Percentiles rank a stretch among this genome's conserved stretches.
Evolutionary conservation across 176 grass and related monocot genomes (phyloP).

Genomic region (Aechmea fasciata): DNA sequence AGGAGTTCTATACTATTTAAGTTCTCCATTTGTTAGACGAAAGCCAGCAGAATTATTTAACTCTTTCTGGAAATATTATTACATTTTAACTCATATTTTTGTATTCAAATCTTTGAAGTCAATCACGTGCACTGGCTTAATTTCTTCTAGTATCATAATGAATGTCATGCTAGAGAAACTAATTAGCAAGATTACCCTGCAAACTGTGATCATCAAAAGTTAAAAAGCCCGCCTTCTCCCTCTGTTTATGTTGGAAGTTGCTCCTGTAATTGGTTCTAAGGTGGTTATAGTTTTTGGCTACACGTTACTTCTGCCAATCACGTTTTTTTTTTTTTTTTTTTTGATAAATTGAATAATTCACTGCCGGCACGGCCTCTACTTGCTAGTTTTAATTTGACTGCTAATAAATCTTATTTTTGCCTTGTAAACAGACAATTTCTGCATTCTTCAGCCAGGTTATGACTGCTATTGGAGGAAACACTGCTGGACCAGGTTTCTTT

Average conservation of each 20-base stretch:
- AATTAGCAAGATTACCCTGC: not conserved
- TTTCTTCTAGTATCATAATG: not conserved
- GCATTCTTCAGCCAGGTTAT: slow-evolving; percentile 24
- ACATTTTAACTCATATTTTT: no score
- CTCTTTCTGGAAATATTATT: no score
- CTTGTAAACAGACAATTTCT: slow-evolving; percentile 24
- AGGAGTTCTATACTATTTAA: no score
- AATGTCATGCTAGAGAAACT: not conserved
- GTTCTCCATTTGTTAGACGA: no score
- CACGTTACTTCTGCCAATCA: not conserved
- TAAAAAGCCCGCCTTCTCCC: not conserved
- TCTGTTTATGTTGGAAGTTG: not conserved
- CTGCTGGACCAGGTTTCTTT: slow-evolving; percentile 18
- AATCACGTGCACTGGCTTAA: no score
- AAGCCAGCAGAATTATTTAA: no score
- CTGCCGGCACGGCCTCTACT: not conserved
- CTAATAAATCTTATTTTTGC: slow-evolving; percentile 1
- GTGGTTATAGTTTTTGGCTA: not conserved
- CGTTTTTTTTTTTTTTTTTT: not conserved
- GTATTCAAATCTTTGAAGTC: no score
- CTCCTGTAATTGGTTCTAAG: not conserved
- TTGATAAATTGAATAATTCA: not conserved
- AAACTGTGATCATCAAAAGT: not conserved
- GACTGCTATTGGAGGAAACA: slow-evolving; percentile 27
- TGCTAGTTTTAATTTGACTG: not conserved